Evolutionary conservation across 306 rosid species (phyloP).

Genomic region (Fragaria iinumae): DNA sequence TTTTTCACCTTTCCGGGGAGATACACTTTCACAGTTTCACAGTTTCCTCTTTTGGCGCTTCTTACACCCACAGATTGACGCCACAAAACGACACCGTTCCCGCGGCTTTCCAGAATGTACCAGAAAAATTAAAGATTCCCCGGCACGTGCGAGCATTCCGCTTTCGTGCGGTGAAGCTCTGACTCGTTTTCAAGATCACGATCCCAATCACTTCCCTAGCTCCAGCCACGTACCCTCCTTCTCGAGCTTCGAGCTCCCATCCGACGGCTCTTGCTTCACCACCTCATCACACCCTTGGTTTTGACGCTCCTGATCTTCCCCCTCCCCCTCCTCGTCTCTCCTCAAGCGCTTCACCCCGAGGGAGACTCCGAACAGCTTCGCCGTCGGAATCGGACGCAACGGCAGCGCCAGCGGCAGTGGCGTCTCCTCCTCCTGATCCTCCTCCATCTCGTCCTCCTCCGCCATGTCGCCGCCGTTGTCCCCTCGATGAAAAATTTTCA

Average conservation of each 20-base stretch:
- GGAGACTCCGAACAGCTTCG: constrained; percentile 78
- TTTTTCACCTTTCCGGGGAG: background rate
- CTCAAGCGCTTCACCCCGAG: constrained; percentile 67
- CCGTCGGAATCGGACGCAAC: constrained; percentile 26
- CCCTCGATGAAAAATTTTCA: constrained; percentile 11
- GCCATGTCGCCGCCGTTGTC: constrained; percentile 22
- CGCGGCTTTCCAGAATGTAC: constrained; percentile 3
- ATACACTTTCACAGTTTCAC: background rate
- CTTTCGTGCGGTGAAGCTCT: background rate
- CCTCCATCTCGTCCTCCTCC: constrained; percentile 1
- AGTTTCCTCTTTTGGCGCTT: background rate
- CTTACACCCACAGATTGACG: background rate
- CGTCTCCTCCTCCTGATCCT: background rate
- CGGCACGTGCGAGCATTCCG: constrained; percentile 6
- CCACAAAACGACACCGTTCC: background rate
- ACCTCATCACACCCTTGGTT: constrained; percentile 35
- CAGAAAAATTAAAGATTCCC: constrained; percentile 6
- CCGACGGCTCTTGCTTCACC: constrained; percentile 58
- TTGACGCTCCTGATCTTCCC: constrained; percentile 30
- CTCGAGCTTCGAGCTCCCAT: constrained; percentile 46
- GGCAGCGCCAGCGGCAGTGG: constrained; percentile 7
- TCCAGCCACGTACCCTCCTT: constrained; percentile 57
- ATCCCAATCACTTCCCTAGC: constrained; percentile 40
- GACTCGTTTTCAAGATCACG: background rate
- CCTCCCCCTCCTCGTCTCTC: constrained; percentile 36